Percentiles rank a stretch among this genome's conserved stretches.
Conservation (phyloP, 441 rosid genomes). For the Erysimum cheiri region DNA sequence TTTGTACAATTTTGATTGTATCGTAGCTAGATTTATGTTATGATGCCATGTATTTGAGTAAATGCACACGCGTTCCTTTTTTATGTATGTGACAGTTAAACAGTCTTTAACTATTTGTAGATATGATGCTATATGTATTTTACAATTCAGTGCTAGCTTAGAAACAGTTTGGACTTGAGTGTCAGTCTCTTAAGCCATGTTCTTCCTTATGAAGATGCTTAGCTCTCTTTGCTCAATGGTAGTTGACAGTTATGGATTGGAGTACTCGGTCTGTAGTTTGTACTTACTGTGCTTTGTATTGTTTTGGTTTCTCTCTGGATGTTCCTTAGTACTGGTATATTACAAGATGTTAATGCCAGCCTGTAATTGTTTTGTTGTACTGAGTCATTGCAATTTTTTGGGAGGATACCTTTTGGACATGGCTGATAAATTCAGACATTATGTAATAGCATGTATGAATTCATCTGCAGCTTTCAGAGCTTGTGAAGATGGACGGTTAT, state of each 20-base stretch:
- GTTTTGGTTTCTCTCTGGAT: slow-evolving; percentile 18
- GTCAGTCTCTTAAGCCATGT: neutral
- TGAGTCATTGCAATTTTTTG: slow-evolving; percentile 8
- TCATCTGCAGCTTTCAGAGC: slow-evolving; percentile 90
- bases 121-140: slow-evolving; percentile 24
- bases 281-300: slow-evolving; percentile 18
- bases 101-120: slow-evolving; percentile 16
- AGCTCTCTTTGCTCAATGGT: slow-evolving; percentile 26
- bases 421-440: slow-evolving; percentile 25
- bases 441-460: slow-evolving; percentile 38
- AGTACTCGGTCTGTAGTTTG: neutral
- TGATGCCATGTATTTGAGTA: slow-evolving; percentile 26
- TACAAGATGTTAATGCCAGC: slow-evolving; percentile 14
- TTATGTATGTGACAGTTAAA: slow-evolving; percentile 17
- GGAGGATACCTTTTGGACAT: slow-evolving; percentile 21
- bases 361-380: slow-evolving; percentile 11
- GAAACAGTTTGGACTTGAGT: slow-evolving; percentile 6
- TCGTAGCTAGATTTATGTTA: slow-evolving; percentile 22
- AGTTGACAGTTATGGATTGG: slow-evolving; percentile 17
- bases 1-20: neutral
- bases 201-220: neutral
- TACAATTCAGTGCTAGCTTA: slow-evolving; percentile 25
- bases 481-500: slow-evolving; percentile 96
- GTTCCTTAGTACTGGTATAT: slow-evolving; percentile 25
- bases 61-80: slow-evolving; percentile 17